These are phyloP conservation scores for Podospora didyma DNA, from an alignment of 495 filamentous ascomycete genomes.

Conservation along the genomic window DNA sequence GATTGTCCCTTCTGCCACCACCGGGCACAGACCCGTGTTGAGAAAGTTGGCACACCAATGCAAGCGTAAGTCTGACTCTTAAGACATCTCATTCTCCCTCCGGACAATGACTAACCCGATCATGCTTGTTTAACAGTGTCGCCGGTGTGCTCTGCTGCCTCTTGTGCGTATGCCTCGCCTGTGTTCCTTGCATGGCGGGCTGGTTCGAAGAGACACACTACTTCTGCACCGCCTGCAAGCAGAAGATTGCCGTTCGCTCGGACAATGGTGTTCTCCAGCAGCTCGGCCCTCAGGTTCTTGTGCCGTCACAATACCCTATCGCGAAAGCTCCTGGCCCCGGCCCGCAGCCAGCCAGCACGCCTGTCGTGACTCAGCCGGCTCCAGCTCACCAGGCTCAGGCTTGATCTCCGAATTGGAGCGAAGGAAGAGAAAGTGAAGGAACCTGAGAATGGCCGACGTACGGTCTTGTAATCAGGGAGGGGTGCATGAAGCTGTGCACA, in stretches of 20 bases:
- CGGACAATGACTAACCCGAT: background rate
- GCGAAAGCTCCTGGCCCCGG: background rate
- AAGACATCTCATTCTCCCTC: background rate
- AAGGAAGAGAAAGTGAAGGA: no score
- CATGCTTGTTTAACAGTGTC: slow-evolving; percentile 16
- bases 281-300: slow-evolving; percentile 9
- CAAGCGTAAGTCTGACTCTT: slow-evolving; percentile 20
- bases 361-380: background rate
- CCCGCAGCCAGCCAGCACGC: background rate
- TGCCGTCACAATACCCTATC: slow-evolving; percentile 9
- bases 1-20: slow-evolving; percentile 32
- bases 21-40: slow-evolving; percentile 13
- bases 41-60: slow-evolving; percentile 24
- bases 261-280: slow-evolving; percentile 17
- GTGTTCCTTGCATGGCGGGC: slow-evolving; percentile 26
- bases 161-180: slow-evolving; percentile 28
- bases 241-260: slow-evolving; percentile 19
- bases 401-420: background rate
- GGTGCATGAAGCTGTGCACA: no score
- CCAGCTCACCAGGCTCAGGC: background rate
- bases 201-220: slow-evolving; percentile 32
- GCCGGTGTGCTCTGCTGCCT: slow-evolving; percentile 26
- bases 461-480: no score
- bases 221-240: slow-evolving; percentile 25
- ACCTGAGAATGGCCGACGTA: no score